phyloP scores from a whole-genome alignment of 2,329 filamentous ascomycete species.

The Stemphylium vesicarium region DNA sequence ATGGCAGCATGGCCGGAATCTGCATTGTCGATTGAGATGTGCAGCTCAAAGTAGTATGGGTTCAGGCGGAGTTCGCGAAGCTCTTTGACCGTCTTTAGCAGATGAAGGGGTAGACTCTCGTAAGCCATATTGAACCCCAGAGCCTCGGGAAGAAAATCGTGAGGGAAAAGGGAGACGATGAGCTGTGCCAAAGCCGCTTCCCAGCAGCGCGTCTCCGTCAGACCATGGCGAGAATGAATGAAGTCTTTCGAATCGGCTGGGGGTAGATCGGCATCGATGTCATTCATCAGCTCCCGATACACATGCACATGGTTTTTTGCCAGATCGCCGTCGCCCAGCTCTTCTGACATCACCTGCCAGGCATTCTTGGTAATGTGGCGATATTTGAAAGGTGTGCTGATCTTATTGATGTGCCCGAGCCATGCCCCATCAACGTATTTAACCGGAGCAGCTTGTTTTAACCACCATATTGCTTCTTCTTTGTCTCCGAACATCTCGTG shows the following conservation, averaged over 20 bases:
- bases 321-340: conserved; percentile 58
- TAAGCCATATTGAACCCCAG: conserved; percentile 60
- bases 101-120: conserved; percentile 52
- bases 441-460: conserved; percentile 51
- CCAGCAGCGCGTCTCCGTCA: conserved; percentile 47
- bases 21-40: conserved; percentile 59
- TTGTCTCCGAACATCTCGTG: conserved; percentile 48
- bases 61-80: conserved; percentile 53
- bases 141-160: conserved; percentile 59
- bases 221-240: conserved; percentile 28
- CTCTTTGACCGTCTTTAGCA: conserved; percentile 53
- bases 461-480: conserved; percentile 50
- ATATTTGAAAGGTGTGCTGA: conserved; percentile 52
- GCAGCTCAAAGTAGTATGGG: conserved; percentile 58
- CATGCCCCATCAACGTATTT: conserved; percentile 60
- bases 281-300: conserved; percentile 43
- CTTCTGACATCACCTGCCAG: conserved; percentile 59
- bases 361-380: conserved; percentile 51
- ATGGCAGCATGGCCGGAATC: conserved; percentile 59
- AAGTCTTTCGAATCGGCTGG: conserved; percentile 41
- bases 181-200: conserved; percentile 55
- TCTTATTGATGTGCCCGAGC: conserved; percentile 55
- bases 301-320: conserved; percentile 55
- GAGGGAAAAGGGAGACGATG: conserved; percentile 56
- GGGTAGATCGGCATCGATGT: conserved; percentile 42